Conservation (phyloP, 148 eudicot species). For the Amaranthus palmeri region DNA sequence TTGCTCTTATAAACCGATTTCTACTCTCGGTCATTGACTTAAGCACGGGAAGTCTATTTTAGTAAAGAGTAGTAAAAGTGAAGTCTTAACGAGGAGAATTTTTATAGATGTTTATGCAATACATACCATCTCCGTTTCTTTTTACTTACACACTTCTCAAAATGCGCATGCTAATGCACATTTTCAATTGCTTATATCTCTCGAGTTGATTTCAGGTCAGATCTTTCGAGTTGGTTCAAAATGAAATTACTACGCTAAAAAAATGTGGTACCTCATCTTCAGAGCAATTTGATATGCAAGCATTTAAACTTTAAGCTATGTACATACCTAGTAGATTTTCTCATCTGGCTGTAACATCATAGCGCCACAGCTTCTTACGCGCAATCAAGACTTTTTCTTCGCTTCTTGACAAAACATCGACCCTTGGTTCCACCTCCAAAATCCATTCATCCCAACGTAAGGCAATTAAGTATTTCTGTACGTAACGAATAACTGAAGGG, state of each 20-base stretch:
- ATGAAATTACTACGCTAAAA: background rate
- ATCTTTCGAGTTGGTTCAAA: background rate
- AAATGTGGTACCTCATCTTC: background rate
- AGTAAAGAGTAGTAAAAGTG: no score
- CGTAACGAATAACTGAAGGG: constrained; percentile 25
- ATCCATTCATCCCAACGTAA: constrained; percentile 55
- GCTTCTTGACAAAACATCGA: constrained; percentile 49
- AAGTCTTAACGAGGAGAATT: background rate
- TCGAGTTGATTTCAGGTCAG: no score
- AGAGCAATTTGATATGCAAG: background rate
- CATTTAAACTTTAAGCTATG: background rate
- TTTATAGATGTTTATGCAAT: background rate
- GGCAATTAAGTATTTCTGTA: constrained; percentile 28
- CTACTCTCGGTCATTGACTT: no score
- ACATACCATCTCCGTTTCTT: background rate
- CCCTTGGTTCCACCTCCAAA: constrained; percentile 57
- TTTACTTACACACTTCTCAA: no score
- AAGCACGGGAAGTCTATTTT: no score
- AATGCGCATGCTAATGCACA: no score
- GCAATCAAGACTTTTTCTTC: constrained; percentile 68
- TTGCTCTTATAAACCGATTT: no score
- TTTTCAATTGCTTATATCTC: no score
- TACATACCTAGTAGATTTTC: constrained; percentile 21
- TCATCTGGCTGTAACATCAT: constrained; percentile 28
- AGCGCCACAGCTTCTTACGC: constrained; percentile 53